Conservation (phyloP, 495 filamentous ascomycete genomes). For the Aspergillus baeticus region DNA sequence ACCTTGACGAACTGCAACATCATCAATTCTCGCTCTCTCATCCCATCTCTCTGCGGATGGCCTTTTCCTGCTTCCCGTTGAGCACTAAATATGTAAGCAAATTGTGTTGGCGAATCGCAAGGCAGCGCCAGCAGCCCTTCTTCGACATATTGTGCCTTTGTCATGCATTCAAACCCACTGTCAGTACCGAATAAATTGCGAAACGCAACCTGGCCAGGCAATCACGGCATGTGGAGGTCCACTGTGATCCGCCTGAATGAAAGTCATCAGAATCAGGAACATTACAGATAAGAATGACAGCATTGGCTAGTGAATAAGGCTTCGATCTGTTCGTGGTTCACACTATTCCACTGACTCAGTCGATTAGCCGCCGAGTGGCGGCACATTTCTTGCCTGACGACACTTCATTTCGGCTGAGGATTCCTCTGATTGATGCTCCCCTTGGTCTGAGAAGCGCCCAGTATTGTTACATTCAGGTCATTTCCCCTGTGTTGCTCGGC, state of each 20-base stretch:
- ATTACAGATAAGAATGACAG: not conserved
- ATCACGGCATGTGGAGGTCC: not conserved
- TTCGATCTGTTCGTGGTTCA: not conserved
- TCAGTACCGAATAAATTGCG: slow-evolving; percentile 6
- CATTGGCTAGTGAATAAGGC: not conserved
- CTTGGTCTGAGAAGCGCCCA: no score
- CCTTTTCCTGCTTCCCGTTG: not conserved
- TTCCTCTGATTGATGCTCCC: no score
- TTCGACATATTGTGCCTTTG: slow-evolving; percentile 1
- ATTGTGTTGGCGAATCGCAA: not conserved
- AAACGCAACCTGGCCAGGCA: not conserved
- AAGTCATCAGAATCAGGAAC: not conserved
- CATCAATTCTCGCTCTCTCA: no score
- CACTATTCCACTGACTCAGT: no score
- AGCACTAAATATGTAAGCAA: not conserved
- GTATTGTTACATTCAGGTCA: no score
- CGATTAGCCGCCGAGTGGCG: no score
- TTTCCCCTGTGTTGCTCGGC: no score
- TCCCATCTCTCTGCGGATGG: no score
- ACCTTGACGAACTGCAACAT: not conserved
- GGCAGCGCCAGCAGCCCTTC: not conserved
- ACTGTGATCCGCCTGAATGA: not conserved
- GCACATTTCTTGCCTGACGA: no score
- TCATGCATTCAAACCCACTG: slow-evolving; percentile 1
- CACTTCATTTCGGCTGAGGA: no score